Base-by-base conservation (phyloP, 331 rosid species). In the Rhamnella rubrinervis region DNA sequence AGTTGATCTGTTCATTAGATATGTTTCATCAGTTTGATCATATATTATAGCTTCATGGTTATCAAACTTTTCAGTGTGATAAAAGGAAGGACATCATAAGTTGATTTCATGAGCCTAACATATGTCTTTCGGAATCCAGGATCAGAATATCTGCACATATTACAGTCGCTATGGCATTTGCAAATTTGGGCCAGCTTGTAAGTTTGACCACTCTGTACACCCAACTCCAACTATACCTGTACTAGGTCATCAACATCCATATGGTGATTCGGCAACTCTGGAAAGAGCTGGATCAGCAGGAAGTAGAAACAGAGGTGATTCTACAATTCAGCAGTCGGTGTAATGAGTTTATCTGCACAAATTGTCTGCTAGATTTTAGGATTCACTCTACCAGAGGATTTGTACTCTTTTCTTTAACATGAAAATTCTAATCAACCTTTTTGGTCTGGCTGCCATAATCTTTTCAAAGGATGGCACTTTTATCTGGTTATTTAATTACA, bases 101-200 rank as follows among this genome's bases (percentile, higher is more conserved):
- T 61, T 70, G 23, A 23, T 46, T 62, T 12, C 12, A 35, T 40
- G 75, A 52, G 60, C 47, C 55, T 67, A 40, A 64, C 4, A 28
- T 67, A 28, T 41, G 65, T 35, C 23, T 63, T 69, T 72, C 71
- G 51, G 72, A 81, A 79, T 81, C 63, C 89, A 95, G 97, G 99
- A 86, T 71, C 87, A 89, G 86, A 87, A 76, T 55, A 61, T 81
- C 59, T 95, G 99, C 89, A 11, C 85, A 0, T 79, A 89, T 75
- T 91, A 87, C 81, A 85, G 92, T 72, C 92, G 88, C 56, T 89
- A 83, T 46, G 97, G 99, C 74, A 91, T 95, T 68, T 95, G 97
- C 89, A 95, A 91, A 81, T 95, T 77, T 9, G 97, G 99, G 73
- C 96, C 97, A 19, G 87, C 93, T 28, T 95, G 97, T 86, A 91